These are phyloP conservation scores for Cylindrotheca fusiformis DNA, from an alignment of 108 stramenopile species.

Conservation along the genomic window DNA sequence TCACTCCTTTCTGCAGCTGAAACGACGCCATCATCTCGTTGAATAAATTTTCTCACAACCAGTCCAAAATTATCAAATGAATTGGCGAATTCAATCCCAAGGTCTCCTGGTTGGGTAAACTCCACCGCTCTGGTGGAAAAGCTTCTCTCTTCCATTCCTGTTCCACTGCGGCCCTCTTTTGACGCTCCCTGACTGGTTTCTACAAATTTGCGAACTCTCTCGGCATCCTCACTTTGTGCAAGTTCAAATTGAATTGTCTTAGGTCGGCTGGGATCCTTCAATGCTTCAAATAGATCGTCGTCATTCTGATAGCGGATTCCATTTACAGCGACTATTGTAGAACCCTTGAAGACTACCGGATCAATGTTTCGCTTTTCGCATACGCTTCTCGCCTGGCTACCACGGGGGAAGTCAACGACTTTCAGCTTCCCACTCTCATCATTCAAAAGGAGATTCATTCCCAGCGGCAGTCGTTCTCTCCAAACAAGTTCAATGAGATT, in stretches of 20 bases:
- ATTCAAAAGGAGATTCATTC: conserved; percentile 84
- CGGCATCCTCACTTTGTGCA: conserved; percentile 61
- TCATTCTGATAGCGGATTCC: conserved; percentile 62
- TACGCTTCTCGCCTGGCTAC: conserved; percentile 80
- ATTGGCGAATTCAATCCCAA: conserved; percentile 76
- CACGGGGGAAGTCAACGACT: conserved; percentile 90
- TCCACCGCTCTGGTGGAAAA: conserved; percentile 38
- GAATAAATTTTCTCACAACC: conserved; percentile 51
- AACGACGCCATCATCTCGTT: conserved; percentile 48
- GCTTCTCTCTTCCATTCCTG: conserved; percentile 8
- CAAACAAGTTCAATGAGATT: conserved; percentile 78
- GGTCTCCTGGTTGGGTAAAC: conserved; percentile 50
- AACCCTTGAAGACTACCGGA: conserved; percentile 79
- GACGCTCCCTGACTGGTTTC: conserved; percentile 18
- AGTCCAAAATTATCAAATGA: conserved; percentile 61
- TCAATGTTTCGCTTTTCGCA: conserved; percentile 76
- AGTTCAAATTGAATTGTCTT: conserved; percentile 83
- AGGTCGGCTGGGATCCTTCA: conserved; percentile 80
- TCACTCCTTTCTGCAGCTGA: conserved; percentile 55
- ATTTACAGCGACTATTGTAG: conserved; percentile 84
- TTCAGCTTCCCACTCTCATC: conserved; percentile 80
- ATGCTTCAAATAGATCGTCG: conserved; percentile 68
- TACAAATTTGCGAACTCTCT: conserved; percentile 58
- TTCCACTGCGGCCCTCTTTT: background rate
- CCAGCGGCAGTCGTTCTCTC: conserved; percentile 80